Base-by-base conservation (phyloP, 192 early-diverging fungal species). In the Podila horticola region DNA sequence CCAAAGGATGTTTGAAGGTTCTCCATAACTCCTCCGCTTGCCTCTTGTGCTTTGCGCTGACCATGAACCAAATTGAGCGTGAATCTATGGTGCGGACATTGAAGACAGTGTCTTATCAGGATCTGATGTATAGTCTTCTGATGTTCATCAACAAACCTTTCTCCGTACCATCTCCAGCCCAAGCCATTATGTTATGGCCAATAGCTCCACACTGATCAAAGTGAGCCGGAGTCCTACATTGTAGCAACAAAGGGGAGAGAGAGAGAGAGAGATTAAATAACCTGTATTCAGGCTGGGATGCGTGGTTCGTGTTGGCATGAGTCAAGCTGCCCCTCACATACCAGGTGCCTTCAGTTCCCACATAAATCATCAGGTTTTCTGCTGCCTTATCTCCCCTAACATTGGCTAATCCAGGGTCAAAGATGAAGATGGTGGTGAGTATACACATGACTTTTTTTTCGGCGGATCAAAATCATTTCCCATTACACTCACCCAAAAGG, bases 151-250 rank as follows among this genome's bases (percentile, higher is more conserved):
- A 45, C 15, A 15, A 4, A 11, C 41, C 3, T 45, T 45, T 3
- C 13, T 10, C 4, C 41, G 41, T 69, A 81, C 77, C 77, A 13
- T 69, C 51, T 22, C 65, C 71, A 22, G 77, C 77, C 77, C 77
- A 81, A 12, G 71, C 51, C 77, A 81, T 81, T 48, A 81, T 61
- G 30, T 81, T 81, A 38, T 81, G 77, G 4, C 77, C 77, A 17
- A 81, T 81, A 38, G 77, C 77, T 29, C 77, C 77, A 15, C 77
- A 81, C 13, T 81, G 77, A 45, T 81, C 77, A 19, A 81, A 52
- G 50, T 81, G 77, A 5, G 71, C 65, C 2, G 77, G 77, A n/a
- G 77, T 81, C 77, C 73, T 74, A 66, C 8, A 62, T 45, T 10
- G 7, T 49, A 64, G 11, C 26, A 62, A n/a, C 13, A 9, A 20